Evolutionary conservation across 2,329 filamentous ascomycete genomes (phyloP).

Genomic region (Ophiostoma fasciatum): DNA sequence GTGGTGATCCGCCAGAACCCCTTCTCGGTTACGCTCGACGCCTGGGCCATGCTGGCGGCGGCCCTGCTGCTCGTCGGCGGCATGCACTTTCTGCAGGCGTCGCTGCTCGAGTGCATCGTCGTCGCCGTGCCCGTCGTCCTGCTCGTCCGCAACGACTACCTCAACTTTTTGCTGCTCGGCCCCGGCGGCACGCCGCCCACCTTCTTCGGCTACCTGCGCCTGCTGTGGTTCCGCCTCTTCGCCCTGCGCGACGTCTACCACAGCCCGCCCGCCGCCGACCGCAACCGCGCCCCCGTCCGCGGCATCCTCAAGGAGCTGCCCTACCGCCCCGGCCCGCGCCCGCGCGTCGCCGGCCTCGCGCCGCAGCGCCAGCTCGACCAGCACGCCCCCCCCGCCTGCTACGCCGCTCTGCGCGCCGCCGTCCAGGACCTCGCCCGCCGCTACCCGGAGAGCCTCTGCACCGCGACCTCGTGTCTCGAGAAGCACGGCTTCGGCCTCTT

Average conservation of each 20-base stretch:
- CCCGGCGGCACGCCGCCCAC: constrained; percentile 70
- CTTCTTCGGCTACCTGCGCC: constrained; percentile 54
- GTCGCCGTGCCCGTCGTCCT: constrained; percentile 32
- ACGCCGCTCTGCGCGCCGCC: constrained; percentile 35
- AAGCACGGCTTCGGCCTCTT: constrained; percentile 71
- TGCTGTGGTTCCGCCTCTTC: constrained; percentile 62
- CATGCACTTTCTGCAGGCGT: constrained; percentile 35
- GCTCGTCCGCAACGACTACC: constrained; percentile 55
- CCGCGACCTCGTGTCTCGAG: constrained; percentile 62
- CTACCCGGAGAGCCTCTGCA: constrained; percentile 34
- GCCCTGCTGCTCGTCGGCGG: constrained; percentile 32
- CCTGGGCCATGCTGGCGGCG: constrained; percentile 29
- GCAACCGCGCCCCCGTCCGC: constrained; percentile 32
- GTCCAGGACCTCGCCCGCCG: constrained; percentile 33
- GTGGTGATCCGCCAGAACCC: constrained; percentile 34
- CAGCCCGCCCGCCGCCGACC: constrained; percentile 36
- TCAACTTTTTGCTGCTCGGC: constrained; percentile 60
- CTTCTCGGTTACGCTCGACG: constrained; percentile 38
- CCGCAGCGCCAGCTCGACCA: constrained; percentile 70
- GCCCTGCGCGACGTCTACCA: constrained; percentile 53
- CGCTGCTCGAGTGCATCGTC: constrained; percentile 34
- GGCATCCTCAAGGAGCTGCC: constrained; percentile 50
- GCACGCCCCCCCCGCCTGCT: constrained; percentile 36
- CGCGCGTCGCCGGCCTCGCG: constrained; percentile 58
- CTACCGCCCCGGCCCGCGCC: constrained; percentile 46